A percentile compares a stretch with the other conserved stretches of the same genome.
Conservation (phyloP, 495 filamentous ascomycete species). For the Sordaria brevicollis region DNA sequence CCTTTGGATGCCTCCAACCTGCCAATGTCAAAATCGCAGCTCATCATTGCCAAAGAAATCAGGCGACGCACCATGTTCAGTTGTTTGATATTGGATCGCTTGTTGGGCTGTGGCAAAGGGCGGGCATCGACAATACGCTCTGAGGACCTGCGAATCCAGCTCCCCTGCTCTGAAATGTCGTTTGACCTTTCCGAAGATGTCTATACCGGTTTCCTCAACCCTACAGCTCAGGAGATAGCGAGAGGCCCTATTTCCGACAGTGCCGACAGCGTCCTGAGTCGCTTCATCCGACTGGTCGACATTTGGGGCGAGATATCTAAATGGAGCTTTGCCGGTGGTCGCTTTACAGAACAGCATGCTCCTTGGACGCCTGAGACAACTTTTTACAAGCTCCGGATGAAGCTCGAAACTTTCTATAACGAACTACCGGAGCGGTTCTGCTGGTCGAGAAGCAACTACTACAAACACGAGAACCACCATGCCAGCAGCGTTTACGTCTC, state of each 20-base stretch:
- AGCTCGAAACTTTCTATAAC: conserved; percentile 56
- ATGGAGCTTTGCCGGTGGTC: conserved; percentile 64
- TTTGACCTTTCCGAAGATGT: conserved; percentile 64
- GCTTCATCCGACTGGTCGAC: conserved; percentile 67
- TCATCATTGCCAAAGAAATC: conserved; percentile 62
- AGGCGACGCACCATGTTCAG: conserved; percentile 78
- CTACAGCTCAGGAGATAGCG: conserved; percentile 12
- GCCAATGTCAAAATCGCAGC: conserved; percentile 27
- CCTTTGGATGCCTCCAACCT: conserved; percentile 7
- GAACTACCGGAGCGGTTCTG: conserved; percentile 59
- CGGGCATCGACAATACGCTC: conserved; percentile 58
- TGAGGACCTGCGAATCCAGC: conserved; percentile 56
- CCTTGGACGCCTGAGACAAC: conserved; percentile 56
- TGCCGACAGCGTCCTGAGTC: conserved; percentile 63
- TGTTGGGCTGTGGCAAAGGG: conserved; percentile 65
- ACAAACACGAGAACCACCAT: conserved; percentile 67
- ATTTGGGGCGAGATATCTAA: conserved; percentile 70
- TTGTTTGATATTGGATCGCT: conserved; percentile 73
- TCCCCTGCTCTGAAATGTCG: conserved; percentile 55
- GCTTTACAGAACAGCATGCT: conserved; percentile 48
- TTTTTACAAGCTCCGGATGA: conserved; percentile 49
- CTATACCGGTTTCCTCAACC: conserved; percentile 38
- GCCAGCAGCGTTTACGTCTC: conserved; percentile 65
- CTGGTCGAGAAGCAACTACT: conserved; percentile 65
- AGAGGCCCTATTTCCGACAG: conserved; percentile 40